Evolutionary conservation across 148 eudicot species (phyloP), one percentile per base, ranked within the genome.

Genomic region (Rhododendron molle): DNA sequence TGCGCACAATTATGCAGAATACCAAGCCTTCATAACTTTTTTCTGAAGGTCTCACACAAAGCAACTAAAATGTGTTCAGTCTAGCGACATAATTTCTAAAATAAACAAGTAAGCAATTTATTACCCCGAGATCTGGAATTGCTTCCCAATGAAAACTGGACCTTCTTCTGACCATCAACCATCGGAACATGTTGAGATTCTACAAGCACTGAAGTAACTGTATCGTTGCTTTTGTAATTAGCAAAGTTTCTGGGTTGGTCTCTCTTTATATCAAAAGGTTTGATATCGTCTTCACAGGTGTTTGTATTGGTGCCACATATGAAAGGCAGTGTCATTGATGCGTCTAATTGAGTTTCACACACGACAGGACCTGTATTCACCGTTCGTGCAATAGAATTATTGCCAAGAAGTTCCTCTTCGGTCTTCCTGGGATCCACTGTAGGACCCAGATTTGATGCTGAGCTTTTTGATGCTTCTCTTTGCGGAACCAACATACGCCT

Each of bases 91-190:
- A 69, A 30, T 12, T 71, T 13, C 38, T 4, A 71, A 71, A 71
- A 71, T 13, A 14, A 71, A 69, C 74, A 26, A 69, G 34, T 0
- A 28, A 71, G 76, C 38, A 30, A 30, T 12, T 30, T 71, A 30
- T 30, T 71, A 71, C 76, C 76, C 76, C 1, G 76, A 71, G 38
- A 12, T 85, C 91, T 92, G n/a, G 90, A 85, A 80, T 84, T 81
- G 71, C 80, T 91, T 65, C 86, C 83, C 80, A 87, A 52, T 78
- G 94, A 88, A 92, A 94, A 94, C 30, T 92, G 95, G 71, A 96
- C 96, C 89, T 94, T 96, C 93, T 92, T 95, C 16, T 89, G 92
- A 71, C 90, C 85, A 84, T 91, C 95, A 52, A 81, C 88, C 60
- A 86, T 47, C 15, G 88, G 90, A 83, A 82, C 88, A 84, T 84